Evolutionary conservation across 176 grass and related monocot genomes (phyloP), one percentile per base, ranked within the genome.

Genomic region (Saccharum spontaneum): DNA sequence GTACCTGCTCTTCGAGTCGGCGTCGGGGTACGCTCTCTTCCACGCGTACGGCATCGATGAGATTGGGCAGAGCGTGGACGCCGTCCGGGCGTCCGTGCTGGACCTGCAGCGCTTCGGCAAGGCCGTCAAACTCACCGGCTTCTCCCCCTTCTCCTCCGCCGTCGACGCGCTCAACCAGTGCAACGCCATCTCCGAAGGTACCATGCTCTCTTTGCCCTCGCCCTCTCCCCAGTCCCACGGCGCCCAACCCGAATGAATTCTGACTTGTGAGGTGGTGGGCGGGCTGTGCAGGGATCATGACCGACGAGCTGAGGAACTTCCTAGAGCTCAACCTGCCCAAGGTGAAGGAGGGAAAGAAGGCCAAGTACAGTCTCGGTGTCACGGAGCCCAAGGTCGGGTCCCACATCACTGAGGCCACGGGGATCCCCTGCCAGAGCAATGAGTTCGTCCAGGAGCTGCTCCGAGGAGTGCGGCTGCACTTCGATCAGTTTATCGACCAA

Each of bases 181-280:
- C 65, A 97, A 92, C 86, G 92, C 92, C 31, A 41, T 97, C 65
- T 91, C 92, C 18, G 95, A 97, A 89, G 92, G 95, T 91, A 86
- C 14, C 13, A 0, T 46, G 0, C 14, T 39, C 11, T 43, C 31
- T 28, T 28, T 40, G 17, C 12, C 49, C 28, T 34, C 10, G 1
- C 69, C 3, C 1, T 38, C 10, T 31, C 26, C 62, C 11, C 9
- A 63, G 2, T 71, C 10, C 59, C 64, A 12, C 36, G 64, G 9
- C 14, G 28, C 63, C 17, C 65, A 6, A 45, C n/a, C 1, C 13
- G 75, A 48, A 10, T 36, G 12, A 76, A 72, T 44, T 10, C 5
- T 18, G 71, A 7, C 33, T 33, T 33, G 33, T 33, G 33, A 33
- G 33, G 8, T 23, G 20, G 24, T 66, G 28, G 2, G 1, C 36